Conservation (phyloP, 148 eudicot genomes). For the Chenopodium quinoa region DNA sequence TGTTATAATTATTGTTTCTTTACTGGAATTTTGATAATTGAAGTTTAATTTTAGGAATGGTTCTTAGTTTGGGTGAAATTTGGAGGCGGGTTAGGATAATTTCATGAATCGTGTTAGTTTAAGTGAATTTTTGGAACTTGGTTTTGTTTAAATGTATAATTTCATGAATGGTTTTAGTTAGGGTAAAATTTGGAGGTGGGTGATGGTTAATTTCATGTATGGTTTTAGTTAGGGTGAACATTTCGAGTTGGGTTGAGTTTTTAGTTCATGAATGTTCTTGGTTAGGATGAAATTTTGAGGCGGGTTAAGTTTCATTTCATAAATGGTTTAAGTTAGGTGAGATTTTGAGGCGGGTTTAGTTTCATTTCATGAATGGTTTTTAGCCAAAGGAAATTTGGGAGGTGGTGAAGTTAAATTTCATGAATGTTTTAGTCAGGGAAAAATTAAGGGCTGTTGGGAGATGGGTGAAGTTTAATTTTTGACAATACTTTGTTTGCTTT, state of each 20-base stretch:
- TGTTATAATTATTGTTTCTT: too few relatives aligned
- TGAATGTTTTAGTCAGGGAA: too few relatives aligned
- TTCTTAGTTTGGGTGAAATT: not conserved
- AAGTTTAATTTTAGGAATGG: too few relatives aligned
- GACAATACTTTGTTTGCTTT: not conserved
- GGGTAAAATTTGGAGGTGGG: not conserved
- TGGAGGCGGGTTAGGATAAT: not conserved
- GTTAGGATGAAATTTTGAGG: not conserved
- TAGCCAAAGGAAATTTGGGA: too few relatives aligned
- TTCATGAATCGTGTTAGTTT: too few relatives aligned
- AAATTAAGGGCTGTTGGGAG: too few relatives aligned
- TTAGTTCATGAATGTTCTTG: not conserved
- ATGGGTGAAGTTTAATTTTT: too few relatives aligned
- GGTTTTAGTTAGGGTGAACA: not conserved
- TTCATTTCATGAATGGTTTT: too few relatives aligned
- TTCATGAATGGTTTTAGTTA: not conserved
- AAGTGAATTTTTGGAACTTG: too few relatives aligned
- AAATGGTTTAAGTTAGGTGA: not conserved
- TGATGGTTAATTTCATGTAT: not conserved
- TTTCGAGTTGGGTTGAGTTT: not conserved
- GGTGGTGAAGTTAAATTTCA: too few relatives aligned
- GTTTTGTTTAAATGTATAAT: not conserved
- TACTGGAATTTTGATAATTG: too few relatives aligned
- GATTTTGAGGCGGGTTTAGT: not conserved
- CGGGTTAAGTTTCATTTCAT: not conserved